Conservation (phyloP, 805 yeast genomes). For the Ogataea kodamae region DNA sequence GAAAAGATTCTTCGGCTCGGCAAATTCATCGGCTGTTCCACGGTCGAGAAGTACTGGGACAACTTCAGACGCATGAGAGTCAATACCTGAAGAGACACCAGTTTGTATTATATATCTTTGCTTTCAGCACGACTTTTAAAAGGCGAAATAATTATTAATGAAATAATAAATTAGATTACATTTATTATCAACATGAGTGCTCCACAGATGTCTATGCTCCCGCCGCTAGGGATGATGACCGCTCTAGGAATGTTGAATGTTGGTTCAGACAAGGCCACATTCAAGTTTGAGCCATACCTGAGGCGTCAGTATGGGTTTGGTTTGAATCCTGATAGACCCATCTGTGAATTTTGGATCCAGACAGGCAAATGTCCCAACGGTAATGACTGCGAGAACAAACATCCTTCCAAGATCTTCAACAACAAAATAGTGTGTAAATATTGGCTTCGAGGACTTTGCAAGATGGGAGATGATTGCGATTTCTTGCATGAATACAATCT, state of each 20-base stretch:
- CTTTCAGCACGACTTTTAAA: slow-evolving; percentile 6
- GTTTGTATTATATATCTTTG: slow-evolving; percentile 6
- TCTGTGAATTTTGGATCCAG: slow-evolving; percentile 68
- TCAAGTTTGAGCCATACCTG: slow-evolving; percentile 78
- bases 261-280: slow-evolving; percentile 16
- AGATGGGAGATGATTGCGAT: slow-evolving; percentile 95
- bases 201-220: slow-evolving; percentile 21
- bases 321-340: slow-evolving; percentile 83
- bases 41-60: slow-evolving; percentile 33
- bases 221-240: slow-evolving; percentile 12
- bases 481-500: slow-evolving; percentile 92
- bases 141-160: too few relatives aligned
- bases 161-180: slow-evolving; percentile 1
- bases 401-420: slow-evolving; percentile 55
- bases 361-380: slow-evolving; percentile 76
- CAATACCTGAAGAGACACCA: slow-evolving; percentile 1
- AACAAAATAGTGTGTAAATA: slow-evolving; percentile 94
- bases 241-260: slow-evolving; percentile 5
- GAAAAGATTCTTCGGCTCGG: slow-evolving; percentile 28
- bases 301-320: slow-evolving; percentile 78
- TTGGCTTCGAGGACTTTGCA: slow-evolving; percentile 96
- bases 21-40: slow-evolving; percentile 29
- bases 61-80: slow-evolving; percentile 14
- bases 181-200: slow-evolving; percentile 13
- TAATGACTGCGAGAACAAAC: slow-evolving; percentile 80